Evolutionary conservation across 306 rosid species (phyloP).

Genomic region (Lathyrus tuberosus): DNA sequence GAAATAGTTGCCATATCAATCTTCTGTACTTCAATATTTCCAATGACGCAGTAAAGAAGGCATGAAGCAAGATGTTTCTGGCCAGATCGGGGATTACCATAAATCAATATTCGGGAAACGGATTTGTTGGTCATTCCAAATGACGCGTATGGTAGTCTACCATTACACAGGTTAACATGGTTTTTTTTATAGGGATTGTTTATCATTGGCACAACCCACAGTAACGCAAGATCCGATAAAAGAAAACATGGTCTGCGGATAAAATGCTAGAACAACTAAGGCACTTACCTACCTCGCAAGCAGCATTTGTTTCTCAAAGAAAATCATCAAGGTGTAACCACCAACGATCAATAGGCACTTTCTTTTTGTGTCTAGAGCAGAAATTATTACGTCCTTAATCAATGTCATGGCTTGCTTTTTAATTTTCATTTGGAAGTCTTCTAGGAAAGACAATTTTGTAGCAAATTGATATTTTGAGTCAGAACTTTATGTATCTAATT

Average conservation of each 20-base stretch:
- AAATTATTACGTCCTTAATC: constrained; percentile 68
- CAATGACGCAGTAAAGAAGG: constrained; percentile 82
- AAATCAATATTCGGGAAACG: constrained; percentile 76
- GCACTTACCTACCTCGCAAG: constrained; percentile 58
- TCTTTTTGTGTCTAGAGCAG: constrained; percentile 64
- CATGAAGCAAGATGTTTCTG: constrained; percentile 96
- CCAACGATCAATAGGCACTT: constrained; percentile 67
- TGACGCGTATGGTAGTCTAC: constrained; percentile 42
- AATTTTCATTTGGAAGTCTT: too few species aligned
- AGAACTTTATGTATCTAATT: too few species aligned
- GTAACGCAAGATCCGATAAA: constrained; percentile 47
- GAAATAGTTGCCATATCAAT: constrained; percentile 93
- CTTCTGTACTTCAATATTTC: constrained; percentile 73
- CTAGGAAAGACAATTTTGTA: too few species aligned
- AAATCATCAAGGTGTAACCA: constrained; percentile 77
- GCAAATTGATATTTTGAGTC: too few species aligned
- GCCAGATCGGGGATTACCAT: constrained; percentile 82
- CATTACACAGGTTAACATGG: constrained; percentile 44
- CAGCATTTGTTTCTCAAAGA: constrained; percentile 64
- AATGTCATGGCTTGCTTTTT: constrained; percentile 61
- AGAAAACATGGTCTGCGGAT: constrained; percentile 45
- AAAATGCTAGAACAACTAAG: constrained; percentile 69
- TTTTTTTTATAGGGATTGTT: constrained; percentile 47
- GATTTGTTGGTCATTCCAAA: constrained; percentile 49
- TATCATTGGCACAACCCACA: constrained; percentile 39